Base-by-base conservation (phyloP, 2,329 filamentous ascomycete species). In the Paraphaeosphaeria minitans region DNA sequence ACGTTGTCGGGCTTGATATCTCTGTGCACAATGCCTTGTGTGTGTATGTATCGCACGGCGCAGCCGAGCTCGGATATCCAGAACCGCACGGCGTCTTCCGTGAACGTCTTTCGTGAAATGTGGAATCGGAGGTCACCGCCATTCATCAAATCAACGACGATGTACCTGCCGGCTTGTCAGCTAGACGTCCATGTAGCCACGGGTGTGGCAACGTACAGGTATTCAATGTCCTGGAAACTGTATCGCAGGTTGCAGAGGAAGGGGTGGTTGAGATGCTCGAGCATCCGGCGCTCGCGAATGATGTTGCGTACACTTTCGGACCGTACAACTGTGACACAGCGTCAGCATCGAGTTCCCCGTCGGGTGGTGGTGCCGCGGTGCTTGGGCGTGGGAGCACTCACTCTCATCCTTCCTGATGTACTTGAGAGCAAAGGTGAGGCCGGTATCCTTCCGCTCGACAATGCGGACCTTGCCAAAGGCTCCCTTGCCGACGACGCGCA, bases 371-470 rank as follows among this genome's bases (percentile, higher is more conserved):
- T 27, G 22, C 27, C 39, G 10, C 24, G 22, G n/a, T 49, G 29
- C 41, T 47, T 51, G 21, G 31, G 29, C 31, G 46, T 51, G 56
- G 48, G 49, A 37, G 31, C 21, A 79, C 87, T 62, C 73, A 93
- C 93, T 91, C 87, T 98, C 94, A 90, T 98, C 94, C 85, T 97
- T 98, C 67, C 93, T 89, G 65, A 98, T 98, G 78, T 98, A 98
- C 79, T 99, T 99, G 65, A 99, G 84, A 46, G 95, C 95, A 78
- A 99, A 99, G 2, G 93, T 94, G 70, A 98, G 81, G 57, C 89
- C 89, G 1, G 93, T 97, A 75, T 99, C 95, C 80, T 98, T 98
- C 67, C 93, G 88, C 83, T 99, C 95, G 74, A 99, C 95, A 67
- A 99, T 99, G 72, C 95, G 90, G 62, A 99, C 95, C 80, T 99